Conservation (phyloP, 2,329 filamentous ascomycete genomes). For the Cercospora citrullina region DNA sequence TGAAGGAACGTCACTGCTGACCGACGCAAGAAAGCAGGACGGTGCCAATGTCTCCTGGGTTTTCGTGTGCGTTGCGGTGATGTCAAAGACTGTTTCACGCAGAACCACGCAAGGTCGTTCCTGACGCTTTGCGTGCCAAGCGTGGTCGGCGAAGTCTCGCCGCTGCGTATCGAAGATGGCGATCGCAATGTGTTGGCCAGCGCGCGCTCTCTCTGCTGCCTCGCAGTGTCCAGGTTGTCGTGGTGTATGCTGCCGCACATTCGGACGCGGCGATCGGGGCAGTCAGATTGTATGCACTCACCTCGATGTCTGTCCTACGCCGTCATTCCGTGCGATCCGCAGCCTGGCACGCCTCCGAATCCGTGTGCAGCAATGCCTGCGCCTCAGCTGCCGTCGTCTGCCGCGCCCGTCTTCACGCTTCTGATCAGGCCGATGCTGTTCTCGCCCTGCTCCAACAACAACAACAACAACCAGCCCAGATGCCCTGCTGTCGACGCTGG, state of each 20-base stretch:
- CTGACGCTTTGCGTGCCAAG: slow-evolving; percentile 9
- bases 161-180: slow-evolving; percentile 9
- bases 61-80: background rate
- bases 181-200: slow-evolving; percentile 12
- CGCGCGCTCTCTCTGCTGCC: background rate
- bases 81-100: slow-evolving; percentile 14
- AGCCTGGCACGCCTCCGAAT: background rate
- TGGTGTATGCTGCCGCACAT: background rate
- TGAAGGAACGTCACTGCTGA: background rate
- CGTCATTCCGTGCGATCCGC: slow-evolving; percentile 10
- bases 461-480: background rate
- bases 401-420: background rate
- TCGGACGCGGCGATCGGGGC: background rate
- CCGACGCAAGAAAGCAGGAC: background rate
- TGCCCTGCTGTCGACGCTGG: background rate
- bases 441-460: background rate
- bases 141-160: background rate
- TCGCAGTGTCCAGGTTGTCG: background rate
- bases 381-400: background rate
- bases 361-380: background rate
- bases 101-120: background rate
- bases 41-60: background rate
- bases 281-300: background rate
- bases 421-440: background rate
- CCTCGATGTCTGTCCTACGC: slow-evolving; percentile 1